These are phyloP conservation scores for Rhodamnia argentea DNA, from an alignment of 345 rosid species.

Conservation along the genomic window DNA sequence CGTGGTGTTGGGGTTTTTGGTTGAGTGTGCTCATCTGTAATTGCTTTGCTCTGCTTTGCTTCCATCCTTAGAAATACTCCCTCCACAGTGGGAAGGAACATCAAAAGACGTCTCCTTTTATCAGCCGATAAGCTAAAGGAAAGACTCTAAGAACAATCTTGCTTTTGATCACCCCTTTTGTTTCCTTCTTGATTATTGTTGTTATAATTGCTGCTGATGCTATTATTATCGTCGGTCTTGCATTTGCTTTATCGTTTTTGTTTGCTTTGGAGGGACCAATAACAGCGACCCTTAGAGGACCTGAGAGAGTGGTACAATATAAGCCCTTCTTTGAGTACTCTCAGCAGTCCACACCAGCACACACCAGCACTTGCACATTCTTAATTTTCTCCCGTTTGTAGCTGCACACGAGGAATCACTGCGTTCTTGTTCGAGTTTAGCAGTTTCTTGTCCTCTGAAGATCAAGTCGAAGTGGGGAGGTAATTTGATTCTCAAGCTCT, in stretches of 20 bases:
- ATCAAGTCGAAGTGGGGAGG: neutral
- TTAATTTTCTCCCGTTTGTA: neutral
- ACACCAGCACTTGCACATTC: neutral
- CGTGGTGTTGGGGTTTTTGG: neutral
- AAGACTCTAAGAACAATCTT: neutral
- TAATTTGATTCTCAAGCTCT: neutral
- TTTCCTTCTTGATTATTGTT: neutral
- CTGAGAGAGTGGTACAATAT: neutral
- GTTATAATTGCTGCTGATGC: neutral
- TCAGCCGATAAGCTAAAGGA: neutral
- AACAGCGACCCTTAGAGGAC: neutral
- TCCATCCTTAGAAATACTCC: neutral
- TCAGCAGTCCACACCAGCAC: neutral
- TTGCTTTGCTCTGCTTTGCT: neutral
- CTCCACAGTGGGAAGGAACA: neutral
- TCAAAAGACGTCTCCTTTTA: neutral
- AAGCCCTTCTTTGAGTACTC: neutral
- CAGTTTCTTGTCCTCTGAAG: neutral
- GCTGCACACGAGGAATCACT: neutral
- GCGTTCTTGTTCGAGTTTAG: neutral
- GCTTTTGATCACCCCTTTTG: neutral
- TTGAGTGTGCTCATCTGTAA: neutral
- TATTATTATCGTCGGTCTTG: neutral
- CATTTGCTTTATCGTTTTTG: neutral
- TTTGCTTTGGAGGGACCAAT: neutral